phyloP scores from a whole-genome alignment of 768 basidiomycete genomes.

The Collybiopsis luxurians region DNA sequence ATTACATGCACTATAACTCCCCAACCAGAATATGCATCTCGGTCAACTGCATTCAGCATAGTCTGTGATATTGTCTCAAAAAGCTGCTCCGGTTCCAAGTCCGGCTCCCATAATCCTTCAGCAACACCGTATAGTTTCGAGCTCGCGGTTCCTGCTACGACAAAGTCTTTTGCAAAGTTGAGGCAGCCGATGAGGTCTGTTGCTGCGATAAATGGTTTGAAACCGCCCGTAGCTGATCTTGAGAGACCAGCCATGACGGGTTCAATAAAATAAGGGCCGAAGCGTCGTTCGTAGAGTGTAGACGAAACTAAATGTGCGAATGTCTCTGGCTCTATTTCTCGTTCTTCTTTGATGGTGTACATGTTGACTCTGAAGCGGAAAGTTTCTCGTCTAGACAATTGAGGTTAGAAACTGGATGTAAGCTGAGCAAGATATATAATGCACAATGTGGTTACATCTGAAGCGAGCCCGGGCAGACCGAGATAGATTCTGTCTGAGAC shows the following conservation, averaged over 20 bases:
- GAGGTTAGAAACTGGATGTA: conserved; percentile 3
- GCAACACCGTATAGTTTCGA: conserved; percentile 95
- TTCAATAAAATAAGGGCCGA: conserved; percentile 95
- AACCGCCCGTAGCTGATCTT: conserved; percentile 64
- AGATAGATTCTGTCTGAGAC: conserved; percentile 90
- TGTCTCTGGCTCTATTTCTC: conserved; percentile 93
- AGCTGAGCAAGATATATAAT: conserved; percentile 19
- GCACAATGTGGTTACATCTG: conserved; percentile 91
- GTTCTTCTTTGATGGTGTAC: conserved; percentile 99
- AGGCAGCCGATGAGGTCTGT: conserved; percentile 93
- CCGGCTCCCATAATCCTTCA: conserved; percentile 98
- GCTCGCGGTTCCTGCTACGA: conserved; percentile 91
- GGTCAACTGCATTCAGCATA: conserved; percentile 89
- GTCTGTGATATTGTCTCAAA: conserved; percentile 99
- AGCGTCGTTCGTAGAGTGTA: conserved; percentile 93
- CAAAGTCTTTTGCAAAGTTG: conserved; percentile 95
- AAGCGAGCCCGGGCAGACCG: conserved; percentile 89
- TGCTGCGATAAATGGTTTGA: conserved; percentile 91
- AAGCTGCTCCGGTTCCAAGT: conserved; percentile 92
- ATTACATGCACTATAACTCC: conserved; percentile 94
- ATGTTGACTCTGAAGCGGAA: conserved; percentile 96
- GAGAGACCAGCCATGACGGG: conserved; percentile 94
- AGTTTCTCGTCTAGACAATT: conserved; percentile 66
- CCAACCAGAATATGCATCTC: conserved; percentile 97
- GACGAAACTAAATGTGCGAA: conserved; percentile 95